Base-by-base conservation (phyloP, 2,329 filamentous ascomycete species). In the Pseudogymnoascus verrucosus region DNA sequence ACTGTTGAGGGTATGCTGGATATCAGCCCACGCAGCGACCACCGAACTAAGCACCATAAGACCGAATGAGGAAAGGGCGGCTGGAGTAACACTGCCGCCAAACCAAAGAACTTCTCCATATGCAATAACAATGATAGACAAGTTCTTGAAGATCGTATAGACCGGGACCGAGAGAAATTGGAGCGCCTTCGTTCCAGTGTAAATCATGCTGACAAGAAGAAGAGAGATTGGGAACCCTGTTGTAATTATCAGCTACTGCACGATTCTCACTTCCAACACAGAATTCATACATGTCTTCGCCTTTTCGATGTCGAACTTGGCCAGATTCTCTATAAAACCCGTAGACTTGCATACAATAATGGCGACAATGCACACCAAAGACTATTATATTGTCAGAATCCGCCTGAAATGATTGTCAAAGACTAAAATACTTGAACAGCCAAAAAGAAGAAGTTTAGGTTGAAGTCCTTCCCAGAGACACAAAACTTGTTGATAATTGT, bases 401-500 rank as follows among this genome's bases (percentile, higher is more conserved):
- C 19, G 19, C 28, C 23, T 31, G 23, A 16, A 23, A 4, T 14
- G 3, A 28, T 34, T n/a, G 11, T 16, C 10, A n/a, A 12, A 59
- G 4, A 31, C n/a, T 28, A 12, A 73, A 83, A 72, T 84, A 96
- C 92, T 88, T 96, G 93, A 63, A 96, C 82, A 67, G 85, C 88
- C 65, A 97, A 84, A 70, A 96, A 87, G 78, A 97, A 89, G 77
- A 96, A 96, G 78, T 93, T 96, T 71, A 97, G 79, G 77, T 97
- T 97, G 83, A 93, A 97, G 68, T 87, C 84, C 59, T 83, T 83
- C 65, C 93, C 93, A 6, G 90, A 96, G 57, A 97, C 84, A 65
- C 96, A 91, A 75, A 93, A 97, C 82, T 97, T 97, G 80, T 97
- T 97, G 77, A 95, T 93, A n/a, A 96, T 89, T 10, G 93, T 97